Base-by-base conservation (phyloP, 352 stramenopile species). In the Globisporangium sylvaticum region DNA sequence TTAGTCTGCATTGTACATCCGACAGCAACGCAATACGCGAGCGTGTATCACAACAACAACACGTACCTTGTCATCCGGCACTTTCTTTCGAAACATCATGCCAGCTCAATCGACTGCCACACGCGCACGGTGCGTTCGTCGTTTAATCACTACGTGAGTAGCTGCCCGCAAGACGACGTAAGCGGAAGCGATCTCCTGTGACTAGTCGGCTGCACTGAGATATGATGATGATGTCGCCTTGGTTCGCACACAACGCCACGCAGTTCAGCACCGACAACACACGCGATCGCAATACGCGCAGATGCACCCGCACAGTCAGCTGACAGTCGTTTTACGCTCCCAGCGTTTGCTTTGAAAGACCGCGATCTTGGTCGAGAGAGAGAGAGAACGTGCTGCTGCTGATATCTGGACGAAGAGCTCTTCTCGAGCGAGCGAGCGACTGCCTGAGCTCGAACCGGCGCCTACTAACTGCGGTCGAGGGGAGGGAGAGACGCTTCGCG, bases 31-130 rank as follows among this genome's bases (percentile, higher is more conserved):
- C 42, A 27, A 48, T n/a, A 25, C 18, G 15, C 31, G 31, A 37
- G 31, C 18, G 12, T 42, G 18, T 12, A 42, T 29, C 24, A 1
- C 54, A 52, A 15, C 37, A 2, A 42, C 55, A 15, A 32, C 25
- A 20, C 54, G 14, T 46, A 81, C 74, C 74, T 81, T 81, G 6
- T 81, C 74, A 59, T 81, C 74, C 4, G 57, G 53, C 18, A 72
- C 44, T 63, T 81, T 81, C 69, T 81, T 81, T 46, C 69, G 68
- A 56, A 81, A 81, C 74, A 81, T 81, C 52, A 2, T 31, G 6
- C 52, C n/a, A 60, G 5, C 32, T 29, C 25, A 12, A 14, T 20
- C 25, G 18, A 20, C 18, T 57, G 4, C 8, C 31, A 22, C 27
- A 37, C 53, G 18, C 25, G 20, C 25, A 58, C 14, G 7, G 5